phyloP scores from a whole-genome alignment of 768 basidiomycete genomes.

The Tylopilus plumbeoviolaceoides region DNA sequence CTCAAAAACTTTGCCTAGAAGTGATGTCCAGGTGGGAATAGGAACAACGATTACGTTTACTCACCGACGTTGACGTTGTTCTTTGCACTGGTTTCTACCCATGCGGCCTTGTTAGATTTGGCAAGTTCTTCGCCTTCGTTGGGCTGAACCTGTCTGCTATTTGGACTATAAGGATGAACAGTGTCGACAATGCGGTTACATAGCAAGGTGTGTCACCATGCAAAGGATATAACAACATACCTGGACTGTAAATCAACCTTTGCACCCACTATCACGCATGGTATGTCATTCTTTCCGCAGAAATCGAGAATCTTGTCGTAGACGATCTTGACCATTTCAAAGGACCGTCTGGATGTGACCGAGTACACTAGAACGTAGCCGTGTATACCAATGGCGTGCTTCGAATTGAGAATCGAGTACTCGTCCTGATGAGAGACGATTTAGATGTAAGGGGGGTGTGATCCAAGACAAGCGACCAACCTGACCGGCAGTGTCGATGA shows the following conservation, averaged over 20 bases:
- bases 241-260: constrained; percentile 79
- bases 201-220: constrained; percentile 9
- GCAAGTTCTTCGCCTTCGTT: constrained; percentile 77
- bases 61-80: constrained; percentile 81
- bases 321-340: constrained; percentile 91
- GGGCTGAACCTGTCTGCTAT: constrained; percentile 67
- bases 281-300: constrained; percentile 77
- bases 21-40: neutral
- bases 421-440: constrained; percentile 57
- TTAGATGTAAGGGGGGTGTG: constrained; percentile 3
- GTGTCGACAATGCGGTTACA: constrained; percentile 11
- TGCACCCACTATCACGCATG: constrained; percentile 92
- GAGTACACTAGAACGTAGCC: constrained; percentile 97
- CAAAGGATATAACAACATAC: constrained; percentile 41
- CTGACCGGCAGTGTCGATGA: constrained; percentile 98
- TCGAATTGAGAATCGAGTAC: constrained; percentile 88
- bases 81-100: constrained; percentile 88
- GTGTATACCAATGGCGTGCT: constrained; percentile 95
- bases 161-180: constrained; percentile 31
- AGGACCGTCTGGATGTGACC: constrained; percentile 82
- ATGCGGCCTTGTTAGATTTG: constrained; percentile 66
- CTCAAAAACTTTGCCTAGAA: constrained; percentile 76
- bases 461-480: constrained; percentile 38
- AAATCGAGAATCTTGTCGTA: constrained; percentile 93
- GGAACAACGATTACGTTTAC: constrained; percentile 32